phyloP scores from a whole-genome alignment of 2,329 filamentous ascomycete genomes.

The Pseudogymnoascus sp. region DNA sequence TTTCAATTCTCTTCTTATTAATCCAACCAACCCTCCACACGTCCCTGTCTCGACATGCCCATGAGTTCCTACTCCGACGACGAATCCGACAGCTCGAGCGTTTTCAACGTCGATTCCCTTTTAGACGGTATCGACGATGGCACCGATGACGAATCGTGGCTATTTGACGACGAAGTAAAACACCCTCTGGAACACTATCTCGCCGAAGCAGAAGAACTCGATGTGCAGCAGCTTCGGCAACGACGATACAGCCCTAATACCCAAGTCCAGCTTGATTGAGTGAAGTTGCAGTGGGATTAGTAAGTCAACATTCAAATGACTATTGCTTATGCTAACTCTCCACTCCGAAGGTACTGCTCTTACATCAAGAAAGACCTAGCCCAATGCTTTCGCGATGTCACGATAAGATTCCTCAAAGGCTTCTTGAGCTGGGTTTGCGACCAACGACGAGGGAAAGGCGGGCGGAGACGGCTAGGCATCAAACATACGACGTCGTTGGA shows the following conservation, averaged over 20 bases:
- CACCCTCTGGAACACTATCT: conserved; percentile 19
- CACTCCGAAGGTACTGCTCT: conserved; percentile 17
- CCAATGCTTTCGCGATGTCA: conserved; percentile 12
- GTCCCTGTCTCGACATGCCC: not conserved
- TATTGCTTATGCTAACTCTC: not conserved
- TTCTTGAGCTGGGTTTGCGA: conserved; percentile 17
- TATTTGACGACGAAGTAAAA: conserved; percentile 19
- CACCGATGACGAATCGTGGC: conserved; percentile 12
- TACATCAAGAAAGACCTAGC: conserved; percentile 18
- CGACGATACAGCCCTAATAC: not conserved
- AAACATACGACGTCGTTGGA: conserved; percentile 19
- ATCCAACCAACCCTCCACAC: not conserved
- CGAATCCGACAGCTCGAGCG: conserved; percentile 14
- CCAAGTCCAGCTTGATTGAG: conserved; percentile 3
- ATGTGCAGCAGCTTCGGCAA: not conserved
- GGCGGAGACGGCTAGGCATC: conserved; percentile 13
- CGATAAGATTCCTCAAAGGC: conserved; percentile 12
- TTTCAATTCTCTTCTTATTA: not conserved
- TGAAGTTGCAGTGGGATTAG: conserved; percentile 11
- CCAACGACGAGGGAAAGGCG: conserved; percentile 16
- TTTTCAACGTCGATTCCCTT: conserved; percentile 14
- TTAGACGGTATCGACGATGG: not conserved
- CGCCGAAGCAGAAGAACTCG: conserved; percentile 16
- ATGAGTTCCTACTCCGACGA: conserved; percentile 14
- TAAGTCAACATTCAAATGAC: not conserved